These are phyloP conservation scores for Blastobotrys illinoisensis DNA, from an alignment of 1,139 yeast genomes.

Conservation along the genomic window DNA sequence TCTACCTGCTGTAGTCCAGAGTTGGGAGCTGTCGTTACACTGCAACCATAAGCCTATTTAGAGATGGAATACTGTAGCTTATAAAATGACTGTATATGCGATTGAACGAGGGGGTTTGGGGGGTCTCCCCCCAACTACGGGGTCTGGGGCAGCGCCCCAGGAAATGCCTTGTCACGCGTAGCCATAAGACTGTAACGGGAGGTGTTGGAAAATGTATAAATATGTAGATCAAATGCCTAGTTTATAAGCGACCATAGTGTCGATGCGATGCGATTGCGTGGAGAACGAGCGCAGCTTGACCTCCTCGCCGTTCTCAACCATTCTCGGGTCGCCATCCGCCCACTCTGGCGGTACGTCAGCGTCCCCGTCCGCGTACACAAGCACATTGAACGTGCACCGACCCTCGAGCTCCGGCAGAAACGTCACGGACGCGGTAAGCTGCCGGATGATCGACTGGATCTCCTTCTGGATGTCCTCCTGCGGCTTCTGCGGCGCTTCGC, in stretches of 20 bases:
- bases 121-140: no score
- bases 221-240: slow-evolving; percentile 23
- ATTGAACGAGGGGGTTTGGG: no score
- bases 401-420: slow-evolving; percentile 71
- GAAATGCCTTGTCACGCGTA: no score
- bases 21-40: no score
- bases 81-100: no score
- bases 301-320: slow-evolving; percentile 53
- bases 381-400: slow-evolving; percentile 75
- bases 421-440: slow-evolving; percentile 82
- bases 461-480: slow-evolving; percentile 59
- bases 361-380: slow-evolving; percentile 75
- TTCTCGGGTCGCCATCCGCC: slow-evolving; percentile 71
- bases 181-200: no score
- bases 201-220: no score
- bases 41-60: no score
- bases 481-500: slow-evolving; percentile 31
- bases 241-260: slow-evolving; percentile 71
- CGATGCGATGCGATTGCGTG: slow-evolving; percentile 66
- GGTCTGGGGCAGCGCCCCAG: no score
- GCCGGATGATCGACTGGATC: slow-evolving; percentile 80
- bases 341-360: slow-evolving; percentile 76
- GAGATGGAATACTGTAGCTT: no score
- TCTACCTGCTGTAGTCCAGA: no score
- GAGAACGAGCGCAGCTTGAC: slow-evolving; percentile 67